Evolutionary conservation across 2,329 filamentous ascomycete genomes (phyloP).

Genomic region (Aureobasidium pullulans): DNA sequence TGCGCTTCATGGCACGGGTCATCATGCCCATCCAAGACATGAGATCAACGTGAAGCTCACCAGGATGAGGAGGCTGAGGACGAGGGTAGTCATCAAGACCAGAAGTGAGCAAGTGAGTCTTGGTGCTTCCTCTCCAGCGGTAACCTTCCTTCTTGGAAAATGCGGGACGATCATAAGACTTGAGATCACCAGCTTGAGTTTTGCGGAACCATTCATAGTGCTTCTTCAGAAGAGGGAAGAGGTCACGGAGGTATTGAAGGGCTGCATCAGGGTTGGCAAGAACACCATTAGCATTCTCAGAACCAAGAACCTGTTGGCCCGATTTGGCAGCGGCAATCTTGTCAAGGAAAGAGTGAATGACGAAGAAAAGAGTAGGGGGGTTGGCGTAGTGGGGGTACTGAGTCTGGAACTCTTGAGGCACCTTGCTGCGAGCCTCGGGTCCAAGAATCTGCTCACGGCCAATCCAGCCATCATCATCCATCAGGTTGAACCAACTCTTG

Average conservation of each 20-base stretch:
- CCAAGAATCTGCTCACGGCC: constrained; percentile 93
- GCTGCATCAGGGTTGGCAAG: constrained; percentile 61
- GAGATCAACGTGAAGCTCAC: constrained; percentile 89
- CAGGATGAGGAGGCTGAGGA: constrained; percentile 85
- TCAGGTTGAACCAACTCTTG: constrained; percentile 90
- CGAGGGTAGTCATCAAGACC: constrained; percentile 96
- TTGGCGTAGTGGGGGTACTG: constrained; percentile 98
- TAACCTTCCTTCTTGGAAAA: constrained; percentile 89
- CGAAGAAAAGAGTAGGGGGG: constrained; percentile 87
- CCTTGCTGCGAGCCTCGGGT: constrained; percentile 85
- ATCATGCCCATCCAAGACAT: constrained; percentile 98
- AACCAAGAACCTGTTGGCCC: constrained; percentile 26
- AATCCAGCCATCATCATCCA: constrained; percentile 98
- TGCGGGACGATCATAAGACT: constrained; percentile 80
- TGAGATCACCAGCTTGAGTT: constrained; percentile 85
- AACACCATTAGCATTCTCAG: constrained; percentile 37
- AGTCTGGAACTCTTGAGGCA: constrained; percentile 83
- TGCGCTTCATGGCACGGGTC: constrained; percentile 74
- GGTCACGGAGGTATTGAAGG: constrained; percentile 61
- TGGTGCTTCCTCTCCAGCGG: constrained; percentile 85
- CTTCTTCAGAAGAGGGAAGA: constrained; percentile 80
- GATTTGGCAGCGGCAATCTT: constrained; percentile 36
- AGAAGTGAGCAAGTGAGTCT: constrained; percentile 81
- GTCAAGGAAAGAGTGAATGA: constrained; percentile 76
- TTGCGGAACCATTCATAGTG: constrained; percentile 94